Conservation (phyloP, 345 rosid genomes). For the Firmiana major region DNA sequence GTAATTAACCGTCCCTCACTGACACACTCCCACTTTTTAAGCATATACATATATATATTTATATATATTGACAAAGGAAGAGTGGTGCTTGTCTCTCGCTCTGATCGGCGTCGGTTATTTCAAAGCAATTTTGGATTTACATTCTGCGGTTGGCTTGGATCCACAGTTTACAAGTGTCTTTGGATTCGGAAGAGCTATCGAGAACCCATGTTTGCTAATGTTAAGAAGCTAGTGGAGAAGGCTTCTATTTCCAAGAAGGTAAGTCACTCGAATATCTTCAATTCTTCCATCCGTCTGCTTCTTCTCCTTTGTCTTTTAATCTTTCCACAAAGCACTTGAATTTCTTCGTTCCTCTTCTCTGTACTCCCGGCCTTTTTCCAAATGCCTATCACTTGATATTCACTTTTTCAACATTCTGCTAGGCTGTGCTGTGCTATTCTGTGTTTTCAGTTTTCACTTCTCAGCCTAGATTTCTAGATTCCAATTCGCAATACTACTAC, state of each 20-base stretch:
- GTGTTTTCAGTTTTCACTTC: neutral
- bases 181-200: neutral
- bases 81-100: neutral
- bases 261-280: neutral
- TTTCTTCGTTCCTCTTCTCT: neutral
- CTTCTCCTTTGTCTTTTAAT: neutral
- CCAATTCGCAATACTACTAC: neutral
- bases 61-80: too few relatives aligned
- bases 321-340: neutral
- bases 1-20: conserved; percentile 17
- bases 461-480: neutral
- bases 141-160: neutral
- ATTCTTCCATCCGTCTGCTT: neutral
- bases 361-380: neutral
- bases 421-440: neutral
- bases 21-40: neutral
- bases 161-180: neutral
- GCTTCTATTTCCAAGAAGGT: conserved; percentile 52
- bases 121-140: conserved; percentile 24
- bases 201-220: conserved; percentile 46
- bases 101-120: conserved; percentile 14
- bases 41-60: too few relatives aligned
- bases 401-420: neutral
- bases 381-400: neutral
- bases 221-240: conserved; percentile 64